Evolutionary conservation across 2,329 filamentous ascomycete species (phyloP).

Genomic region (Cadophora luteo-olivacea): DNA sequence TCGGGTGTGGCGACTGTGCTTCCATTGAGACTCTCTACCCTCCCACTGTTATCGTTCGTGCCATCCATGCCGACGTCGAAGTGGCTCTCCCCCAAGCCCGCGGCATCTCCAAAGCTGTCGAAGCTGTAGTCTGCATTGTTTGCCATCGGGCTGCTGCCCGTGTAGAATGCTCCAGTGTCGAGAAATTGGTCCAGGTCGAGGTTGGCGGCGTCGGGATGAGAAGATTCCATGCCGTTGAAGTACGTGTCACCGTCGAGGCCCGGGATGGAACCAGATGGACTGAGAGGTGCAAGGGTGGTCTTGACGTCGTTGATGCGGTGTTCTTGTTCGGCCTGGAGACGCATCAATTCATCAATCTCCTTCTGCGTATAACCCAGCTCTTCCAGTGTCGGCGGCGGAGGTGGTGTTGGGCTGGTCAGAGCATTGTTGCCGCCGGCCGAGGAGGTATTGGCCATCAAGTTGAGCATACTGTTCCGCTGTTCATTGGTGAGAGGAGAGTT

Average conservation of each 20-base stretch:
- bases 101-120: slow-evolving; percentile 32
- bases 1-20: slow-evolving; percentile 37
- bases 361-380: slow-evolving; percentile 72
- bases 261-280: slow-evolving; percentile 79
- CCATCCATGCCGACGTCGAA: slow-evolving; percentile 44
- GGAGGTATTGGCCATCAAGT: slow-evolving; percentile 58
- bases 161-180: slow-evolving; percentile 50
- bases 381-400: slow-evolving; percentile 58
- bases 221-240: slow-evolving; percentile 42
- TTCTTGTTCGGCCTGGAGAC: slow-evolving; percentile 80
- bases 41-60: slow-evolving; percentile 29
- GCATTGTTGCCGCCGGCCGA: slow-evolving; percentile 41
- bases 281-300: slow-evolving; percentile 77
- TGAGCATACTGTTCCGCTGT: slow-evolving; percentile 64
- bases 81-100: slow-evolving; percentile 35
- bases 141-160: slow-evolving; percentile 36
- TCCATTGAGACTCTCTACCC: slow-evolving; percentile 31
- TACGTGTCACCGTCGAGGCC: slow-evolving; percentile 59
- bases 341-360: slow-evolving; percentile 80
- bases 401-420: slow-evolving; percentile 43
- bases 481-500: slow-evolving; percentile 63
- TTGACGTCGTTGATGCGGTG: slow-evolving; percentile 77
- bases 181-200: slow-evolving; percentile 60
- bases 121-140: slow-evolving; percentile 31
- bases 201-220: slow-evolving; percentile 47